Evolutionary conservation across 2,329 filamentous ascomycete species (phyloP).

Genomic region (Biscogniauxia marginata): DNA sequence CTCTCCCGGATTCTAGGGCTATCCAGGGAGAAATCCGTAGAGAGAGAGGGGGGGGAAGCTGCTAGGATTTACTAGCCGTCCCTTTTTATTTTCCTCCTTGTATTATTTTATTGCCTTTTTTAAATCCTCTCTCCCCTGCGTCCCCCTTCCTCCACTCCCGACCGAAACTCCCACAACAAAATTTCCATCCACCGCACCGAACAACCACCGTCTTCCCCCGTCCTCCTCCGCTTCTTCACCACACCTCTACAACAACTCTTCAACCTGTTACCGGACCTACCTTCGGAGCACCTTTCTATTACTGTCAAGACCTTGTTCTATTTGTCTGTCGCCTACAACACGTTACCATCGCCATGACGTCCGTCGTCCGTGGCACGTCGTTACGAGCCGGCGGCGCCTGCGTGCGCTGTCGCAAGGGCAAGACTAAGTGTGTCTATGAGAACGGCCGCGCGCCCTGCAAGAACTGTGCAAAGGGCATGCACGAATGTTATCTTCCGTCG

Average conservation of each 20-base stretch:
- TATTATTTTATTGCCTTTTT: neutral
- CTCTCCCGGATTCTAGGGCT: neutral
- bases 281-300: slow-evolving; percentile 22
- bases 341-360: slow-evolving; percentile 39
- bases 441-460: slow-evolving; percentile 62
- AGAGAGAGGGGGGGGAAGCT: neutral
- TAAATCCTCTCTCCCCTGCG: slow-evolving; percentile 5
- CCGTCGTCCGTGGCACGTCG: slow-evolving; percentile 56
- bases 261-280: slow-evolving; percentile 25
- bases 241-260: slow-evolving; percentile 21
- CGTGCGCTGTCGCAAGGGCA: slow-evolving; percentile 63
- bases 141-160: slow-evolving; percentile 29
- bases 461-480: slow-evolving; percentile 63
- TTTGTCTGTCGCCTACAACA: slow-evolving; percentile 8
- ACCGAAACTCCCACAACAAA: slow-evolving; percentile 31
- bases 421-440: slow-evolving; percentile 64
- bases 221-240: slow-evolving; percentile 28
- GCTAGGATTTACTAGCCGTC: neutral
- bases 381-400: slow-evolving; percentile 61
- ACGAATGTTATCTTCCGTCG: slow-evolving; percentile 61
- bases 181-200: slow-evolving; percentile 33
- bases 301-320: slow-evolving; percentile 1
- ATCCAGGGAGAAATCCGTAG: neutral
- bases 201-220: slow-evolving; percentile 31
- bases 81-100: neutral